Percentiles rank a stretch among this genome's conserved stretches.
phyloP scores from a whole-genome alignment of 257 asterid genomes.

The Misopates orontium region DNA sequence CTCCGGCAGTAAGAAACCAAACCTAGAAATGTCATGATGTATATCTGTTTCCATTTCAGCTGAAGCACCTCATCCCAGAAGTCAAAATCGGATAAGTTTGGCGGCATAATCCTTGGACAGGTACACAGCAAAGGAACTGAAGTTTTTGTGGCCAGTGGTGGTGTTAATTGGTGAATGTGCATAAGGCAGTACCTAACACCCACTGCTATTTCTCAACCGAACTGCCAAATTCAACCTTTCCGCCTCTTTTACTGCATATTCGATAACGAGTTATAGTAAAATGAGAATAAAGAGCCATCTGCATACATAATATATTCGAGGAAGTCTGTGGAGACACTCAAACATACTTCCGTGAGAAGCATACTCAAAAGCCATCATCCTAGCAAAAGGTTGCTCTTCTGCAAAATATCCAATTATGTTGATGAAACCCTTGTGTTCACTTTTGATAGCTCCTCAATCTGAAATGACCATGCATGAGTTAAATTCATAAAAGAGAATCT shows the following conservation, averaged over 20 bases:
- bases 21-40: constrained; percentile 57
- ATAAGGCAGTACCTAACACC: constrained; percentile 85
- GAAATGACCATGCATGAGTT: constrained; percentile 27
- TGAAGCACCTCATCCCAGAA: constrained; percentile 38
- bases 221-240: constrained; percentile 82
- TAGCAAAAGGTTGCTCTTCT: constrained; percentile 79
- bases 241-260: constrained; percentile 68
- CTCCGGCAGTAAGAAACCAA: constrained; percentile 66
- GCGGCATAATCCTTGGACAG: constrained; percentile 87
- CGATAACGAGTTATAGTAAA: too few species aligned
- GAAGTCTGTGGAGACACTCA: constrained; percentile 89
- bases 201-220: constrained; percentile 84
- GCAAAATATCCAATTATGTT: constrained; percentile 78
- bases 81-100: constrained; percentile 65
- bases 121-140: constrained; percentile 66
- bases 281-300: too few species aligned
- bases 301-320: constrained; percentile 38
- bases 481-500: constrained; percentile 1
- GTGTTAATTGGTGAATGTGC: constrained; percentile 70
- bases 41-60: constrained; percentile 31
- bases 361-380: constrained; percentile 91
- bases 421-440: constrained; percentile 83
- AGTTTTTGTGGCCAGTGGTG: constrained; percentile 59
- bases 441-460: constrained; percentile 77
- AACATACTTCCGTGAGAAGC: constrained; percentile 94